Evolutionary conservation across 306 rosid genomes (phyloP), one percentile per base, ranked within the genome.

Genomic region (Quercus dentata): DNA sequence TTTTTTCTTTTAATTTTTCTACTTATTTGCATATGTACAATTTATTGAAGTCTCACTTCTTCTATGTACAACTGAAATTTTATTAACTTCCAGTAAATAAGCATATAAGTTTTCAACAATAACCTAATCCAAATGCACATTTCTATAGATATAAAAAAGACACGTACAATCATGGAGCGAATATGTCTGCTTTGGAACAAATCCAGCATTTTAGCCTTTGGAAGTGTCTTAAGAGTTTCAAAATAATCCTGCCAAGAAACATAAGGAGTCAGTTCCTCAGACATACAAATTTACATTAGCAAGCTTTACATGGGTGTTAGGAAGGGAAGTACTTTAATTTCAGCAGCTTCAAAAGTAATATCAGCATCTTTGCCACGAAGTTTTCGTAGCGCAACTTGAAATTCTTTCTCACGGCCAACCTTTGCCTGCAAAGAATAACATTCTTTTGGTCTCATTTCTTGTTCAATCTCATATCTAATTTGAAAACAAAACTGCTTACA

Each of bases 361-460:
- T 87, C 84, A 8, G 86, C 76, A 71, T 84, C 59, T 78, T 76
- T 61, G 52, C 90, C 88, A 2, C 90, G 81, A 46, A 84, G 90
- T 68, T 6, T 78, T 8, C 69, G 84, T 19, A 87, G 80, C 3
- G 86, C 84, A 64, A 17, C 81, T 68, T 81, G 80, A 74, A 87
- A 87, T 68, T 87, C 82, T 41, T 81, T 84, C 69, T 78, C 82
- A 44, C 52, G 75, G 19, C 90, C 88, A 67, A 78, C 74, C 78
- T 87, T 87, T 54, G 90, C 90, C 90, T 87, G 76, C 41, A 73
- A 75, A 30, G 10, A 27, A 73, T 52, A 33, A 61, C 5, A 49
- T 49, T 12, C 15, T 49, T 56, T 74, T 8, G 59, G 18, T 69
- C 20, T 33, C 11, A 44, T 31, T 58, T 59, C 6, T 44, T 33